phyloP scores from a whole-genome alignment of 108 stramenopile genomes.

The Conticribra weissflogii region DNA sequence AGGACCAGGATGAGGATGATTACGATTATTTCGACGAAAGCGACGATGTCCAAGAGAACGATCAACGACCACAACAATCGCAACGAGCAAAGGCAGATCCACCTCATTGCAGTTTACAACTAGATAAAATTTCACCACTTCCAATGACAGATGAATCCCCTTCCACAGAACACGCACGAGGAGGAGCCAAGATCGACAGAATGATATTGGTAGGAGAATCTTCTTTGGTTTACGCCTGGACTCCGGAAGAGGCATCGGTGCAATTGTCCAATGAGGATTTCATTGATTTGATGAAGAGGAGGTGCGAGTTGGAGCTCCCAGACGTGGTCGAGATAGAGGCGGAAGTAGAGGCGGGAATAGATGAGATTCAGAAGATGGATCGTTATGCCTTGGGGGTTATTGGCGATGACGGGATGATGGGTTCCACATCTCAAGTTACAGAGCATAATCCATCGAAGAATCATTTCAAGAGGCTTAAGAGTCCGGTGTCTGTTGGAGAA shows the following conservation, averaged over 20 bases:
- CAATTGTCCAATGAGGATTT: conserved; percentile 32
- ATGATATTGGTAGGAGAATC: conserved; percentile 49
- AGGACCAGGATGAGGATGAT: conserved; percentile 14
- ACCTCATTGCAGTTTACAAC: too few species aligned
- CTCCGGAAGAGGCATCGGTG: conserved; percentile 40
- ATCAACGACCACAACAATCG: too few species aligned
- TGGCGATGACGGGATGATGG: too few species aligned
- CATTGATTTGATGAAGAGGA: conserved; percentile 27
- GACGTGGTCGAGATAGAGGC: neutral
- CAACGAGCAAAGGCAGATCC: too few species aligned
- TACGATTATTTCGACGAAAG: conserved; percentile 7
- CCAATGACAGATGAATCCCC: conserved; percentile 22
- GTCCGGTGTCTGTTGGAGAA: too few species aligned
- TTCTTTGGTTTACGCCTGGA: conserved; percentile 45
- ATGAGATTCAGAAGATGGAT: neutral
- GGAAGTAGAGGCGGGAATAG: neutral
- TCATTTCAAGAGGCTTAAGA: too few species aligned
- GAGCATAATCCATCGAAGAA: too few species aligned
- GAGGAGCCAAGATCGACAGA: conserved; percentile 34
- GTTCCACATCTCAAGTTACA: too few species aligned
- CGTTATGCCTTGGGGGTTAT: too few species aligned
- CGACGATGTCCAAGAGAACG: too few species aligned
- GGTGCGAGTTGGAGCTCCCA: conserved; percentile 10
- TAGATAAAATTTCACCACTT: too few species aligned
- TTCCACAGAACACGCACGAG: conserved; percentile 27